Base-by-base conservation (phyloP, 1,139 yeast species). In the Blastobotrys niveus region DNA sequence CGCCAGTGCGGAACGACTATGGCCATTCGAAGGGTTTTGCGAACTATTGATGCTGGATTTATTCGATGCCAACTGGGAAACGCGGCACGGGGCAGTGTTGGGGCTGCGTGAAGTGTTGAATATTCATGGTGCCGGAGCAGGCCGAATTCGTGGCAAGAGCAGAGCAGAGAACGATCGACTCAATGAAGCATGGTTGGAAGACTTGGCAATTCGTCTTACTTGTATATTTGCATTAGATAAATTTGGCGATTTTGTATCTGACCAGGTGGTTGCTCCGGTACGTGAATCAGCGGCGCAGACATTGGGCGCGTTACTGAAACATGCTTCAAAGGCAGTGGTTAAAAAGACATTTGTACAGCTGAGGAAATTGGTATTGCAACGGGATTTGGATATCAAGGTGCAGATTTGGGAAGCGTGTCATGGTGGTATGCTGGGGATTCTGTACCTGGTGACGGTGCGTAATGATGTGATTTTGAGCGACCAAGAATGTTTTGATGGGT, bases 21-120 rank as follows among this genome's bases (percentile, higher is more conserved):
- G 98, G 97, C 95, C 88, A 47, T 86, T 89, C 56, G 96, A 89
- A 70, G 96, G 96, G n/a, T 82, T 91, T n/a, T 88, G 83, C 59
- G 96, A 88, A 59, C 67, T 89, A 26, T 65, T 93, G 35, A 69
- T 87, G 51, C 79, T 79, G 36, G 96, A 89, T 57, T 67, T 93
- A 48, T 87, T 87, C 60, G 82, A 83, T 53, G 93, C 86, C 37
- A 73, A 76, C 43, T 93, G 99, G 99, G 98, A 93, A 66, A 73
- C 82, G 15, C 79, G 99, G 56, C 99, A 93, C 64, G 99, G 98
- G 33, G 91, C 97, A 0, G 87, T 95, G 5, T 72, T 91, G 53
- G 98, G 98, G 0, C 70, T 93, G 38, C 74, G 98, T 60, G 98
- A 91, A 62, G 71, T 93, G 40, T 73, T 91, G 48, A 82, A 80